These are phyloP conservation scores for Gaeumannomyces tritici DNA, from an alignment of 2,329 filamentous ascomycete genomes.

Conservation along the genomic window DNA sequence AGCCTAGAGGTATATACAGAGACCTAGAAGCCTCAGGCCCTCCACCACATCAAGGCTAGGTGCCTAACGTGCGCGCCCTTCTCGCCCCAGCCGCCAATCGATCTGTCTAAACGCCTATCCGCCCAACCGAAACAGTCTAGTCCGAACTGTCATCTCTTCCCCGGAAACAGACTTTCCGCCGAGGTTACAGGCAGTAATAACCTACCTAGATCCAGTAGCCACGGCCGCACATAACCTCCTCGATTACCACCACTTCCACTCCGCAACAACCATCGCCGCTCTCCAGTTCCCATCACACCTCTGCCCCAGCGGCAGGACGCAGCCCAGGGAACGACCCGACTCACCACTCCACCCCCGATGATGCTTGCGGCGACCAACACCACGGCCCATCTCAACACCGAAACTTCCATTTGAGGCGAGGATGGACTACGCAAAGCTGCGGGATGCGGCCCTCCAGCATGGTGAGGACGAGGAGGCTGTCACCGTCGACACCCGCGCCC, in stretches of 20 bases:
- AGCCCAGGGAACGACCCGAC: not conserved
- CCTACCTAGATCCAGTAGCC: not conserved
- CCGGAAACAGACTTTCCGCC: not conserved
- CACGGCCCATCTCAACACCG: not conserved
- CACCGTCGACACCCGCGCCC: conserved; percentile 89
- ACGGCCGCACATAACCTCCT: not conserved
- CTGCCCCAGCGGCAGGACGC: not conserved
- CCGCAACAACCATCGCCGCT: not conserved
- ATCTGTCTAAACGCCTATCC: not conserved
- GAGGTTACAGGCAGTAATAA: not conserved
- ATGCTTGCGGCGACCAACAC: not conserved
- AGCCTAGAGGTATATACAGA: too few species aligned
- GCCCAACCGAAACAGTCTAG: not conserved
- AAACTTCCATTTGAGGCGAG: not conserved
- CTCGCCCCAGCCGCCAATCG: not conserved
- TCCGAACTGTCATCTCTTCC: not conserved
- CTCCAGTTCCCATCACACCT: not conserved
- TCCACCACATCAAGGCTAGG: not conserved
- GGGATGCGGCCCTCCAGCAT: conserved; percentile 76
- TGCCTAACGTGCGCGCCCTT: not conserved
- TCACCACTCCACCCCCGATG: not conserved
- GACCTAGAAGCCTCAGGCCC: too few species aligned
- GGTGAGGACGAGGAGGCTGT: conserved; percentile 93
- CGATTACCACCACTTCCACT: not conserved
- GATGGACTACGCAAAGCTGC: conserved; percentile 69